A percentile compares a stretch with the other conserved stretches of the same genome.
Conservation (phyloP, 1,139 yeast species). For the Pichia sp. region DNA sequence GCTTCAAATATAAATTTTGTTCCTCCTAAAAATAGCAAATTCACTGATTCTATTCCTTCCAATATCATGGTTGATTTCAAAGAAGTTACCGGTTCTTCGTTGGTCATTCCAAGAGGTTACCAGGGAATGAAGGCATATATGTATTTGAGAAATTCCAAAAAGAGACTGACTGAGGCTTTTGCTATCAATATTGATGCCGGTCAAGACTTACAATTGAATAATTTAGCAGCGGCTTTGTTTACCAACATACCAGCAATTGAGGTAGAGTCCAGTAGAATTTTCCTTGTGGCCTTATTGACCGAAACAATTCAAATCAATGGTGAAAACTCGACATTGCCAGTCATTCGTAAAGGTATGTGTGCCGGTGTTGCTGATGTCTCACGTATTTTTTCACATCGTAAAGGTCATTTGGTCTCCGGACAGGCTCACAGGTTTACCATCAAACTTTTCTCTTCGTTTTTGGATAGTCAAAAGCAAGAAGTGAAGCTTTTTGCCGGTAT, state of each 20-base stretch:
- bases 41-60: slow-evolving; percentile 51
- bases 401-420: slow-evolving; percentile 52
- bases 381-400: slow-evolving; percentile 61
- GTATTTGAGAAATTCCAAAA: slow-evolving; percentile 58
- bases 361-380: slow-evolving; percentile 87
- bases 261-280: slow-evolving; percentile 52
- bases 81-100: slow-evolving; percentile 56
- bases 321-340: slow-evolving; percentile 23
- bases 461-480: slow-evolving; percentile 19
- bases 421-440: slow-evolving; percentile 66
- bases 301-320: slow-evolving; percentile 34
- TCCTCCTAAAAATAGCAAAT: slow-evolving; percentile 40
- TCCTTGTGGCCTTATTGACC: slow-evolving; percentile 59
- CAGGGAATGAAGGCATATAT: slow-evolving; percentile 66
- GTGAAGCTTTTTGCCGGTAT: slow-evolving; percentile 21
- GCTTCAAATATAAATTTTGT: slow-evolving; percentile 33
- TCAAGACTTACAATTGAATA: slow-evolving; percentile 54
- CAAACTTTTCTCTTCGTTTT: slow-evolving; percentile 63
- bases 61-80: slow-evolving; percentile 77
- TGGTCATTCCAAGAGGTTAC: slow-evolving; percentile 59
- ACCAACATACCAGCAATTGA: slow-evolving; percentile 70
- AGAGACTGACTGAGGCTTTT: slow-evolving; percentile 73
- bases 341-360: slow-evolving; percentile 72
- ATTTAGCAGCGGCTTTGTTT: slow-evolving; percentile 71
- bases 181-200: slow-evolving; percentile 58